A percentile compares a stretch with the other conserved stretches of the same genome.
These are phyloP conservation scores for Moesziomyces antarcticus DNA, from an alignment of 1,284 basidiomycete genomes.

Conservation along the genomic window DNA sequence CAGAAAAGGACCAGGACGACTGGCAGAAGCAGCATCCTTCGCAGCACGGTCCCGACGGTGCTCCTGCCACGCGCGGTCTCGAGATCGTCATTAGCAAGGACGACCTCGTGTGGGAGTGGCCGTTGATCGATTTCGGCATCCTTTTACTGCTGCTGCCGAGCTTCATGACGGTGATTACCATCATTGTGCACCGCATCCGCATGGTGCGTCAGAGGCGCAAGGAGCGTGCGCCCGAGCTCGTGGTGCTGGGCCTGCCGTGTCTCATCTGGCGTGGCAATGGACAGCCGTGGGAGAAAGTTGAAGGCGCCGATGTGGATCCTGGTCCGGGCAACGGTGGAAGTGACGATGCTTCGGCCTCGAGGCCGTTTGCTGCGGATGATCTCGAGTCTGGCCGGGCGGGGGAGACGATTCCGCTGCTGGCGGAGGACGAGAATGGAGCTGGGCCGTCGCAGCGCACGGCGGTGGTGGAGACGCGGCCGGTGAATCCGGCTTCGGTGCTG, in stretches of 20 bases:
- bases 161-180: constrained; percentile 60
- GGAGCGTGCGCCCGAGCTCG: constrained; percentile 62
- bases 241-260: constrained; percentile 61
- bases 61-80: constrained; percentile 37
- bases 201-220: constrained; percentile 55
- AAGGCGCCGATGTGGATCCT: constrained; percentile 48
- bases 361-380: constrained; percentile 17
- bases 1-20: constrained; percentile 49
- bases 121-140: constrained; percentile 62
- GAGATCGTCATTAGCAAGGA: constrained; percentile 63
- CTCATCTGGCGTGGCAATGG: constrained; percentile 62
- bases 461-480: constrained; percentile 6
- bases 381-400: constrained; percentile 27
- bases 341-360: not conserved
- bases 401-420: constrained; percentile 38
- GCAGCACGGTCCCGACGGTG: constrained; percentile 9
- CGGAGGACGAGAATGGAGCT: constrained; percentile 45
- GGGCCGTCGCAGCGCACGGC: constrained; percentile 35
- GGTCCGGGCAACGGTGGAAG: constrained; percentile 40
- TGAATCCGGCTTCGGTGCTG: constrained; percentile 38
- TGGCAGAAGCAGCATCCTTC: constrained; percentile 32
- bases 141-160: constrained; percentile 64
- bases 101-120: constrained; percentile 61
- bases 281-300: constrained; percentile 61
- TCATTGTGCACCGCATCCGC: constrained; percentile 61